Evolutionary conservation across 1,139 yeast genomes (phyloP).

Genomic region (Lodderomyces orthopsilosis): DNA sequence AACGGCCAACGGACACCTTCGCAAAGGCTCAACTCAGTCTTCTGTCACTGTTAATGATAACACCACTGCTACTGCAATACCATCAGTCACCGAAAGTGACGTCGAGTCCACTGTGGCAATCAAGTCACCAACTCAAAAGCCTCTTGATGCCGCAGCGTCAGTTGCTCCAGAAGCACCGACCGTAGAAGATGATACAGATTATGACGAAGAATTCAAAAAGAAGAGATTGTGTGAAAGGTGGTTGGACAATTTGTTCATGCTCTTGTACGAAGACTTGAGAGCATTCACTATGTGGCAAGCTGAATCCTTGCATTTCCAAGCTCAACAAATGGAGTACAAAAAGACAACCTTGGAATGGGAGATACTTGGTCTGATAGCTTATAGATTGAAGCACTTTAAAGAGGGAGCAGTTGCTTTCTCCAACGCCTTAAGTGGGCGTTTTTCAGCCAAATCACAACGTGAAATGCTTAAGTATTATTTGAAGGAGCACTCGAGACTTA

Average conservation of each 20-base stretch:
- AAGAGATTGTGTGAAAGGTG: slow-evolving; percentile 93
- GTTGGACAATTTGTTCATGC: slow-evolving; percentile 86
- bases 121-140: slow-evolving; percentile 34
- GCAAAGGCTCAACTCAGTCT: slow-evolving; percentile 17
- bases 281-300: slow-evolving; percentile 92
- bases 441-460: slow-evolving; percentile 77
- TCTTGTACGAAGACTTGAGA: slow-evolving; percentile 83
- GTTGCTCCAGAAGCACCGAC: slow-evolving; percentile 1
- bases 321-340: slow-evolving; percentile 69
- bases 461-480: slow-evolving; percentile 68
- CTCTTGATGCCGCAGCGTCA: slow-evolving; percentile 6
- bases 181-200: slow-evolving; percentile 9
- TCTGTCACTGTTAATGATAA: slow-evolving; percentile 13
- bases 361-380: slow-evolving; percentile 77
- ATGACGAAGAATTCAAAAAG: slow-evolving; percentile 51
- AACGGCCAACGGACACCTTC: slow-evolving; percentile 16
- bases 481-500: slow-evolving; percentile 40
- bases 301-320: slow-evolving; percentile 61
- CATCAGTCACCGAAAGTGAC: slow-evolving; percentile 16
- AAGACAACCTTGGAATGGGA: slow-evolving; percentile 95
- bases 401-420: slow-evolving; percentile 85
- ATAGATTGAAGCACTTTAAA: slow-evolving; percentile 71
- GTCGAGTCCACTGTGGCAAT: slow-evolving; percentile 37
- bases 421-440: slow-evolving; percentile 71
- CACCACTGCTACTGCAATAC: slow-evolving; percentile 2